These are phyloP conservation scores for Cardiospermum halicacabum DNA, from an alignment of 345 rosid species.

Conservation along the genomic window DNA sequence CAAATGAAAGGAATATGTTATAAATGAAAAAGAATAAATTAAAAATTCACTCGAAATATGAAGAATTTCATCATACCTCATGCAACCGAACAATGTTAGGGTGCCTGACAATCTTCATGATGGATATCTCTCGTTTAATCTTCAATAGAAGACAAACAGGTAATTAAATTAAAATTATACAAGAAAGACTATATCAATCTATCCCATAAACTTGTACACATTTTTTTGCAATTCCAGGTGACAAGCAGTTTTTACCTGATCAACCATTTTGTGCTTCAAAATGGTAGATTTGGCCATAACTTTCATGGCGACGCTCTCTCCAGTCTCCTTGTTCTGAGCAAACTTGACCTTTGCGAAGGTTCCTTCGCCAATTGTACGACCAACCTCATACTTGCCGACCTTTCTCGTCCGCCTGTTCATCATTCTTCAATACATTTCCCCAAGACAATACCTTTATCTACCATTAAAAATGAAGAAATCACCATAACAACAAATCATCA, in stretches of 20 bases:
- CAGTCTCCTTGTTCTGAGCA: slow-evolving; percentile 61
- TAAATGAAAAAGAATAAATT: background rate
- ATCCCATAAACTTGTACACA: too few relatives aligned
- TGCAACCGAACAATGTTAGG: slow-evolving; percentile 75
- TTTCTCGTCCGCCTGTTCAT: slow-evolving; percentile 45
- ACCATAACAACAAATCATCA: too few relatives aligned
- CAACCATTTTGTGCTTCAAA: slow-evolving; percentile 81
- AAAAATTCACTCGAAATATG: background rate
- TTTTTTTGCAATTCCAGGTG: slow-evolving; percentile 3
- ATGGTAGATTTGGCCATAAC: slow-evolving; percentile 73
- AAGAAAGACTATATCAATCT: background rate
- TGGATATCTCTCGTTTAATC: slow-evolving; percentile 89
- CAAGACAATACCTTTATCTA: background rate
- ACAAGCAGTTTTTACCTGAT: slow-evolving; percentile 50
- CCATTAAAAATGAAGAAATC: background rate
- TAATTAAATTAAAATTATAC: slow-evolving; percentile 1
- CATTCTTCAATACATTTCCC: slow-evolving; percentile 8
- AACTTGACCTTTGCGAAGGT: slow-evolving; percentile 95
- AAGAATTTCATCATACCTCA: slow-evolving; percentile 46
- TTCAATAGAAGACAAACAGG: slow-evolving; percentile 18
- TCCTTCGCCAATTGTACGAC: slow-evolving; percentile 87
- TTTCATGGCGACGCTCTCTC: slow-evolving; percentile 81
- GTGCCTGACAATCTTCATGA: slow-evolving; percentile 90
- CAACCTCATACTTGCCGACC: slow-evolving; percentile 80
- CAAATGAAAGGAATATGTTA: background rate